Percentiles rank a stretch among this genome's conserved stretches.
Evolutionary conservation across 176 grass and related monocot species (phyloP).

Genomic region (Musa schizocarpa): DNA sequence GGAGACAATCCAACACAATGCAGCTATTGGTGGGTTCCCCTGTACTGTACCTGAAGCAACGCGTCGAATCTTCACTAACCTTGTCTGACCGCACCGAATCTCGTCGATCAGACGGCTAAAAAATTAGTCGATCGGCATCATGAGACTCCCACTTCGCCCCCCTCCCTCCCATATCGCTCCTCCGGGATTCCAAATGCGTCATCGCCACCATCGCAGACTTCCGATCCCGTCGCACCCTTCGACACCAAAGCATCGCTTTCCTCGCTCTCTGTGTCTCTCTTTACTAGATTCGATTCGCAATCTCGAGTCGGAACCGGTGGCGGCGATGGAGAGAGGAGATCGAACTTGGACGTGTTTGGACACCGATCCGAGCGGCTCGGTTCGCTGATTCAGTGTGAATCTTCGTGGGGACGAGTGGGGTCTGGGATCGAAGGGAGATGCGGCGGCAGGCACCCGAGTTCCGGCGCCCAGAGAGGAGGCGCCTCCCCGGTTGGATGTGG

Average conservation of each 20-base stretch:
- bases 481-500: slow-evolving; percentile 81
- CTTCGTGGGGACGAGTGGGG: slow-evolving; percentile 17
- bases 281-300: background rate
- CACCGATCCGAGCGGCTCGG: background rate
- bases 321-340: background rate
- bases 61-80: background rate
- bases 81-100: background rate
- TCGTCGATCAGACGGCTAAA: background rate
- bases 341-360: background rate
- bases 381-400: slow-evolving; percentile 9
- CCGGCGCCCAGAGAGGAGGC: slow-evolving; percentile 49
- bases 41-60: background rate
- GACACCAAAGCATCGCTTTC: background rate
- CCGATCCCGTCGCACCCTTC: background rate
- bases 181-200: no score
- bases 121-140: background rate
- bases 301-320: background rate
- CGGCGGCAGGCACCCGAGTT: slow-evolving; percentile 58
- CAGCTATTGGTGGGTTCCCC: background rate
- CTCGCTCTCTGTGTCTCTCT: background rate
- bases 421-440: slow-evolving; percentile 26
- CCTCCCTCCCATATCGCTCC: background rate
- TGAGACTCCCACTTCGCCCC: background rate
- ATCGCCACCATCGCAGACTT: background rate
- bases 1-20: no score